phyloP scores from a whole-genome alignment of 306 rosid genomes.

The Mucuna pruriens region DNA sequence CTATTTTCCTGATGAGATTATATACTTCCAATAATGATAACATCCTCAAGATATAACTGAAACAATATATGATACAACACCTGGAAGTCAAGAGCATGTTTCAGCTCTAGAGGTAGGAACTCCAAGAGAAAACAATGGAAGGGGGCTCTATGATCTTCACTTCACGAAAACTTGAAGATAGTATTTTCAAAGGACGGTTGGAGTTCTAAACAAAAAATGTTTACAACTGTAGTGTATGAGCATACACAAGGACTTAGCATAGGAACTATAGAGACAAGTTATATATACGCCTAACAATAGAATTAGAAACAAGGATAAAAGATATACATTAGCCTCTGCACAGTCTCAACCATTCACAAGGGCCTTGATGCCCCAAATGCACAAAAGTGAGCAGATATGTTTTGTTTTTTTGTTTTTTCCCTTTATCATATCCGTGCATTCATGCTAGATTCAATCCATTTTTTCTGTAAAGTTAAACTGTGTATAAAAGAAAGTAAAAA shows the following conservation, averaged over 20 bases:
- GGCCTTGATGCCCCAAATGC: neutral
- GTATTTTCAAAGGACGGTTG: neutral
- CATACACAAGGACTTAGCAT: neutral
- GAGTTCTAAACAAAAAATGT: neutral
- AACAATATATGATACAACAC: neutral
- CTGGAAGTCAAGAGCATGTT: constrained; percentile 1
- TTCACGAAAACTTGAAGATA: neutral
- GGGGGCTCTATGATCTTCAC: neutral
- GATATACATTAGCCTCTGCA: constrained; percentile 5
- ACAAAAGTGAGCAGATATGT: neutral
- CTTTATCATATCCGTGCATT: neutral
- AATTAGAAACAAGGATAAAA: neutral
- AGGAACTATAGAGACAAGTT: neutral
- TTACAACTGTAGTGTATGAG: neutral
- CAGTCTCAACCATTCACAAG: neutral
- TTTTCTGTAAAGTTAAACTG: neutral
- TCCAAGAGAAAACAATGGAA: constrained; percentile 13
- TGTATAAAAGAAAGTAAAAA: neutral
- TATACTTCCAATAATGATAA: too few species aligned
- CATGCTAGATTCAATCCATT: neutral
- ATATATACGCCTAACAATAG: neutral
- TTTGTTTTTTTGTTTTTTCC: too few species aligned
- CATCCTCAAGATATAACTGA: neutral
- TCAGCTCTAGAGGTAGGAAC: neutral
- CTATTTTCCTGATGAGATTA: neutral